Percentiles rank a stretch among this genome's conserved stretches.
Conservation (phyloP, 257 asterid species). For the Voacanga thouarsii region DNA sequence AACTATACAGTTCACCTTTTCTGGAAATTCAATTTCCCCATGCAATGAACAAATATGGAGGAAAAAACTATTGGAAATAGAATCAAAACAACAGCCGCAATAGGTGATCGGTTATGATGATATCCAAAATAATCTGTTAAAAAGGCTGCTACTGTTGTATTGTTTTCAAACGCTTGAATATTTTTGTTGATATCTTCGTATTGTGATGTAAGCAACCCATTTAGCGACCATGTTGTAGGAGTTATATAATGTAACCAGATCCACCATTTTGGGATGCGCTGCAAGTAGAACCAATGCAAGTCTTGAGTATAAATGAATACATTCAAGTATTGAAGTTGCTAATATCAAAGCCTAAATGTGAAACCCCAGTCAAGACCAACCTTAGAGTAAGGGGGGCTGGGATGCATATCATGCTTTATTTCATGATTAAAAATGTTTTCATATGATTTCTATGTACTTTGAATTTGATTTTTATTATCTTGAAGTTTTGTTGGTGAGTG, state of each 20-base stretch:
- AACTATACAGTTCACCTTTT: slow-evolving; percentile 31
- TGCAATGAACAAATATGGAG: slow-evolving; percentile 38
- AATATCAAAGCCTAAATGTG: neutral
- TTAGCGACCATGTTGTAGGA: slow-evolving; percentile 62
- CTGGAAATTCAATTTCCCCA: slow-evolving; percentile 53
- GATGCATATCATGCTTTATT: too few species aligned
- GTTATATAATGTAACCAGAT: slow-evolving; percentile 42
- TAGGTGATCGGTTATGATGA: slow-evolving; percentile 39
- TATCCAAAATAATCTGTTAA: slow-evolving; percentile 52
- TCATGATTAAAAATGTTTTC: too few species aligned
- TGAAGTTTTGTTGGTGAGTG: too few species aligned
- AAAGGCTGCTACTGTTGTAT: slow-evolving; percentile 38
- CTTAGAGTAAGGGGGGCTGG: too few species aligned
- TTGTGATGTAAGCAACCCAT: slow-evolving; percentile 56
- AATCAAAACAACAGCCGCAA: slow-evolving; percentile 45
- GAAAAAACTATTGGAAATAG: slow-evolving; percentile 48
- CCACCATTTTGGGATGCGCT: slow-evolving; percentile 71
- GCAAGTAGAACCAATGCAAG: slow-evolving; percentile 8
- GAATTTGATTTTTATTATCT: too few species aligned
- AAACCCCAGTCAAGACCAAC: too few species aligned
- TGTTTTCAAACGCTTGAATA: neutral
- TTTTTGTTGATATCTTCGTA: slow-evolving; percentile 23
- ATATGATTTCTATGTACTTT: too few species aligned
- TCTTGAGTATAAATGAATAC: neutral
- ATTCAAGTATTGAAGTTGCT: too few species aligned